Evolutionary conservation across 2,329 filamentous ascomycete species (phyloP), one percentile per base, ranked within the genome.

Genomic region (Podosphaera fusca): DNA sequence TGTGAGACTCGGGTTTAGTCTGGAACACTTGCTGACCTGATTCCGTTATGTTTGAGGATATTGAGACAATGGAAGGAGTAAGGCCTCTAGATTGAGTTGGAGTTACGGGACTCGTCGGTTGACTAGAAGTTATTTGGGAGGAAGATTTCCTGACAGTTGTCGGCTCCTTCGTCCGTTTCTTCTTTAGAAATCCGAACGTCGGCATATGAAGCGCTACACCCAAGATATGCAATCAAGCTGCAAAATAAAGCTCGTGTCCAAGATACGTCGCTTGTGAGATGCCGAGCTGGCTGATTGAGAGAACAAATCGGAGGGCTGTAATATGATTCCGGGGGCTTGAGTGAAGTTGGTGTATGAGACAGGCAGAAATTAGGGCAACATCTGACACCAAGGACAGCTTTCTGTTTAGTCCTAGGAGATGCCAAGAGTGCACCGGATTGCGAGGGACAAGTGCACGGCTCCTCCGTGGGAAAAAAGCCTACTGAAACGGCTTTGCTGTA

Each of bases 161-260:
- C 67, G 81, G 85, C 75, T 95, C 88, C 80, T 88, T 94, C 74
- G 88, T 94, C 80, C 88, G 84, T 79, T 94, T 95, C 80, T 95
- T 96, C 80, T 95, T 95, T 70, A 96, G 81, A 69, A 95, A 88
- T 72, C 87, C 87, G 76, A 95, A 80, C 71, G 80, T 86, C 82
- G 89, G 92, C 92, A 98, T 96, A 68, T 64, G 65, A 65, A 65
- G 62, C 59, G 59, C 58, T 62, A 59, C 60, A 54, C 58, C 64
- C 64, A 63, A 64, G 62, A 60, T 53, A 56, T 58, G 55, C 62
- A 55, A 60, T 63, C 63, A 62, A 61, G 60, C 60, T 59, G 61
- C 57, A 38, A 34, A 36, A 21, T 9, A 42, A 56, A 50, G 21
- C 46, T 34, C 33, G 33, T n/a, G 31, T 51, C 34, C 7, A 52